These are phyloP conservation scores for Lepidopterella palustris DNA, from an alignment of 495 filamentous ascomycete genomes.

Conservation along the genomic window DNA sequence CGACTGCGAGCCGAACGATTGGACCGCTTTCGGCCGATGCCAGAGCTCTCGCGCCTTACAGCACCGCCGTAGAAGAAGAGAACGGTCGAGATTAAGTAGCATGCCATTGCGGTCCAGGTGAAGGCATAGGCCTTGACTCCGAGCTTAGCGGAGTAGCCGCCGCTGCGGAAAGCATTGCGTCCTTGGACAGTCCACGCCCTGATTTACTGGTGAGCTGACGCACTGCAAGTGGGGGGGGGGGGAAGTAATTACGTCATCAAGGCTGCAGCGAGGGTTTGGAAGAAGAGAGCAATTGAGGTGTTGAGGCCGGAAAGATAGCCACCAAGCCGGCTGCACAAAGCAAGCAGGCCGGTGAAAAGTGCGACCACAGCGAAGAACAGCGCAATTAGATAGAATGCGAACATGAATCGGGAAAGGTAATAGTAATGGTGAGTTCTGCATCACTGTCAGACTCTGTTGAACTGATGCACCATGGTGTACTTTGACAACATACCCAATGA, in stretches of 20 bases:
- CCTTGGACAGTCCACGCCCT: conserved; percentile 71
- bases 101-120: conserved; percentile 72
- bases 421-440: conserved; percentile 53
- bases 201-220: background rate
- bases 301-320: conserved; percentile 53
- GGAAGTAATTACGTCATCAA: conserved; percentile 62
- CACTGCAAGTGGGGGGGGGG: background rate
- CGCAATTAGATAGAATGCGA: conserved; percentile 63
- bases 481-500: conserved; percentile 45
- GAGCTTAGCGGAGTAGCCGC: conserved; percentile 52
- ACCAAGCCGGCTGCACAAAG: conserved; percentile 55
- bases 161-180: conserved; percentile 59
- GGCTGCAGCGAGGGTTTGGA: conserved; percentile 55
- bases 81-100: conserved; percentile 61
- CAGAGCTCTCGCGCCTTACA: conserved; percentile 24
- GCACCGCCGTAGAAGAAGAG: conserved; percentile 57
- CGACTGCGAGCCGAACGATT: conserved; percentile 29
- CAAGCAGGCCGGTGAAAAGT: conserved; percentile 55
- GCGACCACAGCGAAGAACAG: conserved; percentile 58
- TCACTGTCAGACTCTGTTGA: background rate
- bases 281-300: conserved; percentile 51
- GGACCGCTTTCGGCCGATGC: conserved; percentile 38
- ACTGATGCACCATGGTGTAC: background rate
- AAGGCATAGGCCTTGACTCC: conserved; percentile 76
- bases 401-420: conserved; percentile 61